phyloP scores from a whole-genome alignment of 225 moss, liverwort and hornwort species.

The Rhytidiadelphus loreus region DNA sequence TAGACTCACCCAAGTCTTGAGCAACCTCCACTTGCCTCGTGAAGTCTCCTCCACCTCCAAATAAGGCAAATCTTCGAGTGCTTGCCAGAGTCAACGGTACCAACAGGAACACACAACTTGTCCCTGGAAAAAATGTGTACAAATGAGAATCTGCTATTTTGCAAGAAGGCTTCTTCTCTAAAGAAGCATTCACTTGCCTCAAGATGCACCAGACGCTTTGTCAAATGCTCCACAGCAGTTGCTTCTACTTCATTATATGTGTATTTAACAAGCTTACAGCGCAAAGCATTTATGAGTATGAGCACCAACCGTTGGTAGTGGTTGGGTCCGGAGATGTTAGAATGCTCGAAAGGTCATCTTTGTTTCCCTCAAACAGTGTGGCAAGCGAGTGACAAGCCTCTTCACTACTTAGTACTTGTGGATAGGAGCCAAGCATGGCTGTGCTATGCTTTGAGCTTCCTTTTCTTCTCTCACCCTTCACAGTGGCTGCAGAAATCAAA shows the following conservation, averaged over 20 bases:
- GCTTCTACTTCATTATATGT: not conserved
- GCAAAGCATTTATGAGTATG: not conserved
- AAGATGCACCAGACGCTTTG: not conserved
- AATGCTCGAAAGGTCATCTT: constrained; percentile 25
- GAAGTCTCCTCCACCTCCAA: constrained; percentile 54
- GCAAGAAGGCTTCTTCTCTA: not conserved
- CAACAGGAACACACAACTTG: constrained; percentile 26
- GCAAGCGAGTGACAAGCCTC: constrained; percentile 11
- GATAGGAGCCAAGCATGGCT: constrained; percentile 13
- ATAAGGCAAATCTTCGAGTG: constrained; percentile 31
- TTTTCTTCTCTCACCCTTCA: constrained; percentile 13
- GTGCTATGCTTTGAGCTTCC: constrained; percentile 11
- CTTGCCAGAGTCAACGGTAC: constrained; percentile 33
- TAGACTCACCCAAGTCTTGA: constrained; percentile 35
- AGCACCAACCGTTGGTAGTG: constrained; percentile 7
- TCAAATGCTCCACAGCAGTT: not conserved
- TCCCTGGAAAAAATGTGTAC: constrained; percentile 2
- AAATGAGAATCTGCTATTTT: not conserved
- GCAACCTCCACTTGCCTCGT: constrained; percentile 42
- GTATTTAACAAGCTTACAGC: not conserved
- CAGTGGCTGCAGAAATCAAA: constrained; percentile 21
- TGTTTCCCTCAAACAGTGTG: not conserved
- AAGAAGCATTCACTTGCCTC: not conserved
- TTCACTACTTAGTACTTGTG: constrained; percentile 14
- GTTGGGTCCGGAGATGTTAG: constrained; percentile 17